Conservation (phyloP, 83 land plant species). For the Thuja plicata region DNA sequence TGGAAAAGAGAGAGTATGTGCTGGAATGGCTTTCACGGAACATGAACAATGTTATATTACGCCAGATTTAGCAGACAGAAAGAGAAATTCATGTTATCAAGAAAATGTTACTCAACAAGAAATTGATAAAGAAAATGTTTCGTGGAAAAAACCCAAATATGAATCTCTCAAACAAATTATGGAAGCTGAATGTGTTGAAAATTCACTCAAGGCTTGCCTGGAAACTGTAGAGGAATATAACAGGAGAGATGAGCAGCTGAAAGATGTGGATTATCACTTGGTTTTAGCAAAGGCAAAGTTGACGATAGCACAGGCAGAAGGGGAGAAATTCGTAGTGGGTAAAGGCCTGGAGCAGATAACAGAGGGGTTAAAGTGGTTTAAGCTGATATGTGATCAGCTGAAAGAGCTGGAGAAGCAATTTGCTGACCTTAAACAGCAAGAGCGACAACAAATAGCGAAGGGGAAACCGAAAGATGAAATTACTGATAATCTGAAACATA, state of each 20-base stretch:
- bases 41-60: background rate
- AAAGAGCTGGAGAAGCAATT: background rate
- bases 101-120: background rate
- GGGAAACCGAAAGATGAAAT: background rate
- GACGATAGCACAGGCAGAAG: background rate
- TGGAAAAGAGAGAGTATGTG: background rate
- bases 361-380: background rate
- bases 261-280: background rate
- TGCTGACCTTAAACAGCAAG: background rate
- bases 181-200: background rate
- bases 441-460: background rate
- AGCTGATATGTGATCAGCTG: background rate
- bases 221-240: background rate
- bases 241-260: background rate
- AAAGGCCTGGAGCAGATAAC: background rate
- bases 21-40: background rate
- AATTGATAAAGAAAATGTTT: background rate
- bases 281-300: slow-evolving; percentile 1
- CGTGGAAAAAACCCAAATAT: background rate
- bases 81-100: background rate
- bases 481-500: background rate
- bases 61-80: background rate
- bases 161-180: background rate
- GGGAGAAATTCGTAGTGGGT: background rate
- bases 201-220: background rate